These are phyloP conservation scores for Daldinia loculata DNA, from an alignment of 495 filamentous ascomycete species.

Conservation along the genomic window DNA sequence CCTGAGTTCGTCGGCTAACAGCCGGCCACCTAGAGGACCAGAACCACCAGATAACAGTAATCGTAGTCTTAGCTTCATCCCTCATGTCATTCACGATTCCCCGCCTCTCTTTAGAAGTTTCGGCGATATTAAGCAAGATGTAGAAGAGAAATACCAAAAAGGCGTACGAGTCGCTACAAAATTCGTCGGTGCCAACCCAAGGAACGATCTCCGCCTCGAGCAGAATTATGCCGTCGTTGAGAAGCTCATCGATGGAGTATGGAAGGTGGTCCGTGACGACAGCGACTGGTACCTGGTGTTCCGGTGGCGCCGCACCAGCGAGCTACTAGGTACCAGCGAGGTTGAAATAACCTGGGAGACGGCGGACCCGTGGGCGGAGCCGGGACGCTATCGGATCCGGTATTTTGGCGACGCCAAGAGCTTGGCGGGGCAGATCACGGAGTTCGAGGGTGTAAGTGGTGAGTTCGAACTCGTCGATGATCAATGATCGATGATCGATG, in stretches of 20 bases:
- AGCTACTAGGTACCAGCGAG: slow-evolving; percentile 77
- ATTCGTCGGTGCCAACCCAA: slow-evolving; percentile 90
- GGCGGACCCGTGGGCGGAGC: slow-evolving; percentile 60
- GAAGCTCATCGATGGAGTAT: slow-evolving; percentile 55
- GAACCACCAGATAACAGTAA: slow-evolving; percentile 86
- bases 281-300: slow-evolving; percentile 83
- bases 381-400: slow-evolving; percentile 78
- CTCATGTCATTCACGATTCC: slow-evolving; percentile 79
- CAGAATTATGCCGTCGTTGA: slow-evolving; percentile 85
- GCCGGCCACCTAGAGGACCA: slow-evolving; percentile 64
- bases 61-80: slow-evolving; percentile 80
- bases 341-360: slow-evolving; percentile 84
- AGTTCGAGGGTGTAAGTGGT: slow-evolving; percentile 80
- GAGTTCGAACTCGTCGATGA: slow-evolving; percentile 61
- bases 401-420: slow-evolving; percentile 89
- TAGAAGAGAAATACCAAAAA: slow-evolving; percentile 59
- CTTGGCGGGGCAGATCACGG: slow-evolving; percentile 68
- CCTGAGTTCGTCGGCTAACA: slow-evolving; percentile 60
- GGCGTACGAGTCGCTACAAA: slow-evolving; percentile 67
- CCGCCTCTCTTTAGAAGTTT: slow-evolving; percentile 74
- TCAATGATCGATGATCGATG: not conserved
- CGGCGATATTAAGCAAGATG: slow-evolving; percentile 75
- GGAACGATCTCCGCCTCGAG: slow-evolving; percentile 84
- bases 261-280: slow-evolving; percentile 76
- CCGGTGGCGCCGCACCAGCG: slow-evolving; percentile 78